These are phyloP conservation scores for Amesomyces nigricolor DNA, from an alignment of 2,329 filamentous ascomycete species.

Conservation along the genomic window DNA sequence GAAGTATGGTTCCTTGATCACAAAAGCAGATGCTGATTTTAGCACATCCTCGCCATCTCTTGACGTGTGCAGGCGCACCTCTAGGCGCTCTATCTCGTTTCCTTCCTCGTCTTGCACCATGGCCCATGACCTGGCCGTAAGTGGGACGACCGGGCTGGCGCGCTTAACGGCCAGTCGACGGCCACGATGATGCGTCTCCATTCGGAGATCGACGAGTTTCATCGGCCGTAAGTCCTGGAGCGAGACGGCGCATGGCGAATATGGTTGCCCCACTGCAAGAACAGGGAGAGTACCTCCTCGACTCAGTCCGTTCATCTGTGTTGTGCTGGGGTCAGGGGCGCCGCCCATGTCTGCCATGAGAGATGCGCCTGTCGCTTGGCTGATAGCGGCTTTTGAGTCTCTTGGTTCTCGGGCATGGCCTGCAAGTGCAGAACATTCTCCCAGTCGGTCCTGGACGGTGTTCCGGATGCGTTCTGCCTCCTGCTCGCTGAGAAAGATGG, in stretches of 20 bases:
- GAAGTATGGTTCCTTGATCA: conserved; percentile 13
- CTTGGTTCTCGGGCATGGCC: neutral
- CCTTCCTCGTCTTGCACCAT: conserved; percentile 11
- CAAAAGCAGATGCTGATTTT: neutral
- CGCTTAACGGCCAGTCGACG: conserved; percentile 4
- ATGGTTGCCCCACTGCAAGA: neutral
- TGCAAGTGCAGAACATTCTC: neutral
- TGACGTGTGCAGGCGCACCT: conserved; percentile 3
- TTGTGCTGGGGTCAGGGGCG: neutral
- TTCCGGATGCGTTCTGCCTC: conserved; percentile 6
- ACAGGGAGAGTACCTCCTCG: neutral
- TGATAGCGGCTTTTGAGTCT: conserved; percentile 4
- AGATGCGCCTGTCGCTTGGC: conserved; percentile 5
- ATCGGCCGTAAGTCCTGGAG: neutral
- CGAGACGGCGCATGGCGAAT: neutral
- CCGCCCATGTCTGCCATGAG: conserved; percentile 8
- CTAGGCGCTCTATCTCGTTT: conserved; percentile 5
- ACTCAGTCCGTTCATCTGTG: neutral
- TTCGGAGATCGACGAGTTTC: neutral
- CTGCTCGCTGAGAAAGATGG: conserved; percentile 6
- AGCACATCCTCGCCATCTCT: conserved; percentile 1
- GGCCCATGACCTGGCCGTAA: conserved; percentile 1
- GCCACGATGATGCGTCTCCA: conserved; percentile 8
- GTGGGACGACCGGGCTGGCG: conserved; percentile 2
- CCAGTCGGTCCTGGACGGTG: neutral